Evolutionary conservation across 2,329 filamentous ascomycete species (phyloP).

Genomic region (Aspergillus chevalieri): DNA sequence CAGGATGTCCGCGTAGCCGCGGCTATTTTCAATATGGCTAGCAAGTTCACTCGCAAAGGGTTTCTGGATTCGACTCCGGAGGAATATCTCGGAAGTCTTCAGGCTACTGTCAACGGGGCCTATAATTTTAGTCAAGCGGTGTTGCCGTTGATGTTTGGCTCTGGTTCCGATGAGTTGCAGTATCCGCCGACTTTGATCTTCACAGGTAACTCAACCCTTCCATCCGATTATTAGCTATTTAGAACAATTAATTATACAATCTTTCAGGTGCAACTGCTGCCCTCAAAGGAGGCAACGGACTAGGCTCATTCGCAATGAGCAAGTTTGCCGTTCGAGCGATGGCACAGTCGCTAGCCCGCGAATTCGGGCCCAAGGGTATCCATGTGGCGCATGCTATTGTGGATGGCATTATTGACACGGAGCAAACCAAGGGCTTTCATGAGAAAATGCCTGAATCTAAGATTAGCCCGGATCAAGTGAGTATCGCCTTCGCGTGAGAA

Average conservation of each 20-base stretch:
- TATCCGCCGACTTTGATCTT: constrained; percentile 50
- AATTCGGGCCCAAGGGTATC: constrained; percentile 51
- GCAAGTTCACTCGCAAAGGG: constrained; percentile 22
- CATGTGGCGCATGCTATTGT: constrained; percentile 53
- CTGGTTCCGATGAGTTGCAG: constrained; percentile 27
- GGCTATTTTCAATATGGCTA: constrained; percentile 50
- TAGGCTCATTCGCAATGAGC: constrained; percentile 46
- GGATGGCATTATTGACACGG: constrained; percentile 52
- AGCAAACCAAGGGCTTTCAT: constrained; percentile 38
- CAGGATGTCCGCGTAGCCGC: constrained; percentile 23
- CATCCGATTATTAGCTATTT: background rate
- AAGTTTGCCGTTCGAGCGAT: constrained; percentile 51
- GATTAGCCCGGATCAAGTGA: constrained; percentile 44
- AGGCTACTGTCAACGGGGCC: constrained; percentile 37
- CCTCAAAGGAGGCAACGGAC: constrained; percentile 45
- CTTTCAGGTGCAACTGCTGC: constrained; percentile 45
- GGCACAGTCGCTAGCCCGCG: constrained; percentile 46
- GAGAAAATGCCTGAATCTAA: constrained; percentile 44
- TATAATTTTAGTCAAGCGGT: constrained; percentile 47
- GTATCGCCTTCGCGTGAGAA: constrained; percentile 14
- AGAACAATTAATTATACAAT: background rate
- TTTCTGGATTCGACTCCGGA: constrained; percentile 20
- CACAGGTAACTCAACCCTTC: constrained; percentile 25
- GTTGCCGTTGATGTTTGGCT: constrained; percentile 42
- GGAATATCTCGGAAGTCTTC: constrained; percentile 16